Percentiles rank a stretch among this genome's conserved stretches.
Conservation (phyloP, 345 rosid species). For the Geranium brycei region DNA sequence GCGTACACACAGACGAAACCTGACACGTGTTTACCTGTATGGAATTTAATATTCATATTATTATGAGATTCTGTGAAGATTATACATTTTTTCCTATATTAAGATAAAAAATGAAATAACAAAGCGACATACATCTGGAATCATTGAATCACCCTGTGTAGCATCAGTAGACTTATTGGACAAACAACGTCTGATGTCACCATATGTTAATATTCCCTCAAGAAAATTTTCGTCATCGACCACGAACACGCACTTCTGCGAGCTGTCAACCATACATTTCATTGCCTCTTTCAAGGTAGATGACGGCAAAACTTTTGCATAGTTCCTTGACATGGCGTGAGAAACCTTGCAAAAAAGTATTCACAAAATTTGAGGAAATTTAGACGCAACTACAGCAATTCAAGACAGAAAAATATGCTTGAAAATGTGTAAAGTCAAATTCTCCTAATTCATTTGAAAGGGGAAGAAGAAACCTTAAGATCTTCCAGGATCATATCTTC, state of each 20-base stretch:
- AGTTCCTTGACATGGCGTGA: constrained; percentile 71
- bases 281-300: constrained; percentile 65
- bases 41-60: constrained; percentile 4
- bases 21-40: constrained; percentile 47
- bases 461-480: constrained; percentile 36
- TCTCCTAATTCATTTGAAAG: neutral
- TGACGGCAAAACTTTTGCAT: constrained; percentile 40
- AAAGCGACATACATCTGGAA: constrained; percentile 40
- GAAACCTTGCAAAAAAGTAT: constrained; percentile 32
- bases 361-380: neutral
- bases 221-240: constrained; percentile 63
- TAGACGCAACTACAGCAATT: no score
- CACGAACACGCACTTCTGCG: constrained; percentile 56
- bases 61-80: neutral
- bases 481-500: constrained; percentile 68
- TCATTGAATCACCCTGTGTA: constrained; percentile 28
- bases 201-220: constrained; percentile 70
- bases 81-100: neutral
- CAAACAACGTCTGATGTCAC: constrained; percentile 54
- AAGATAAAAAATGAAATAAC: neutral
- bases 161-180: constrained; percentile 28
- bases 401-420: neutral
- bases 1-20: constrained; percentile 74
- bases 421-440: neutral
- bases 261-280: constrained; percentile 51